These are phyloP conservation scores for Zygosaccharomyces pseudobailii DNA, from an alignment of 1,139 yeast genomes.

Conservation along the genomic window DNA sequence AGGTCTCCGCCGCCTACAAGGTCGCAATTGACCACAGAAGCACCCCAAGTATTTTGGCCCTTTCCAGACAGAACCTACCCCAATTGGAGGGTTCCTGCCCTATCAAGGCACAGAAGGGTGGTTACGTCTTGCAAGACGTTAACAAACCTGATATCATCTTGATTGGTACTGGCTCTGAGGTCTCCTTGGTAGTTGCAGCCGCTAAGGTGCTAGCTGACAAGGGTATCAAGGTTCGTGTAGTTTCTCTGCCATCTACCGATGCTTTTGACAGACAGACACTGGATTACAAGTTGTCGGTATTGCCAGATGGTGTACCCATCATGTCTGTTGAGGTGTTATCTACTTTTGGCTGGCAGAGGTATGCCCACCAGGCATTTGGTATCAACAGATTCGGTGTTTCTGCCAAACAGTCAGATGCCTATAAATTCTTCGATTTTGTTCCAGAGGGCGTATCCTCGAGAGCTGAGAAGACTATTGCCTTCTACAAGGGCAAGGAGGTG, in stretches of 20 bases:
- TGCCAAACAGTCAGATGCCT: slow-evolving; percentile 82
- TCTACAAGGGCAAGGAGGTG: slow-evolving; percentile 73
- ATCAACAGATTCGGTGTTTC: slow-evolving; percentile 96
- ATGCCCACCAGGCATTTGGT: slow-evolving; percentile 96
- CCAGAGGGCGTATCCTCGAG: slow-evolving; percentile 89
- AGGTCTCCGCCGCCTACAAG: slow-evolving; percentile 93
- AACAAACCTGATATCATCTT: slow-evolving; percentile 71
- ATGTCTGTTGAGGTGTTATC: slow-evolving; percentile 92
- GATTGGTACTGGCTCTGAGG: slow-evolving; percentile 97
- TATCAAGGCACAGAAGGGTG: slow-evolving; percentile 94
- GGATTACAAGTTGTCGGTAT: slow-evolving; percentile 76
- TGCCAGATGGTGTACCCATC: slow-evolving; percentile 94
- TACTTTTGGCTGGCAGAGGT: slow-evolving; percentile 89
- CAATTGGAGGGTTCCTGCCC: slow-evolving; percentile 90
- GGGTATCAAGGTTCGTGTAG: slow-evolving; percentile 76
- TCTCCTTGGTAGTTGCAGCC: slow-evolving; percentile 75
- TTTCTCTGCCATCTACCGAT: slow-evolving; percentile 88
- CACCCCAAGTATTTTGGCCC: slow-evolving; percentile 87
- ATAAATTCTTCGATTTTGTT: slow-evolving; percentile 84
- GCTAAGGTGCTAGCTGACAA: slow-evolving; percentile 60
- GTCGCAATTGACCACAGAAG: slow-evolving; percentile 63
- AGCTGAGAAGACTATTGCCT: slow-evolving; percentile 73
- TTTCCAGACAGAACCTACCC: slow-evolving; percentile 96
- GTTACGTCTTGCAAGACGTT: slow-evolving; percentile 65
- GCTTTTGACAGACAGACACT: slow-evolving; percentile 81